Percentiles rank a stretch among this genome's conserved stretches.
phyloP scores from a whole-genome alignment of 106 monocot species.

The Phalaenopsis equestris region DNA sequence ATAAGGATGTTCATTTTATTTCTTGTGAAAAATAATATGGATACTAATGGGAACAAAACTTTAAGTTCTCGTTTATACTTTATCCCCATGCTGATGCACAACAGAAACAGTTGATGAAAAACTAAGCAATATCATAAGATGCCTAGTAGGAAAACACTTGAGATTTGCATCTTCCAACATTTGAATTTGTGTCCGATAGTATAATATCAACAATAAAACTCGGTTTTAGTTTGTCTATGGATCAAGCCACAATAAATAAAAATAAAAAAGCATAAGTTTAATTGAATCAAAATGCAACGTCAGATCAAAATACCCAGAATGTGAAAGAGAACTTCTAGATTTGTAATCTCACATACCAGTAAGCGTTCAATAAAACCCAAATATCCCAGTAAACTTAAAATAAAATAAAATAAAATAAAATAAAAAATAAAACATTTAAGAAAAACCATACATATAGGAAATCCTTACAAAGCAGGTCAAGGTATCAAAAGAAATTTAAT shows the following conservation, averaged over 20 bases:
- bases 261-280: background rate
- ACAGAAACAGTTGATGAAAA: too few species aligned
- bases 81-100: too few species aligned
- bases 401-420: background rate
- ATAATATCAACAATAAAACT: too few species aligned
- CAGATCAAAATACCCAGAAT: background rate
- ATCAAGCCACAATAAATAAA: background rate
- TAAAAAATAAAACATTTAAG: background rate
- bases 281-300: background rate
- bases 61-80: too few species aligned
- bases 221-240: too few species aligned
- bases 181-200: too few species aligned
- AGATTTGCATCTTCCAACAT: too few species aligned
- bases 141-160: too few species aligned
- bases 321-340: background rate
- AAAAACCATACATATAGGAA: background rate
- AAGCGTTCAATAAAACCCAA: background rate
- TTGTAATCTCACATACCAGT: background rate
- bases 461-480: background rate
- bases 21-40: too few species aligned
- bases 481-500: background rate
- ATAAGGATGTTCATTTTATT: too few species aligned
- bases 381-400: background rate
- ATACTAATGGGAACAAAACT: too few species aligned
- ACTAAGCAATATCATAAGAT: too few species aligned